These are phyloP conservation scores for Abelmoschus esculentus DNA, from an alignment of 345 rosid genomes.

Conservation along the genomic window DNA sequence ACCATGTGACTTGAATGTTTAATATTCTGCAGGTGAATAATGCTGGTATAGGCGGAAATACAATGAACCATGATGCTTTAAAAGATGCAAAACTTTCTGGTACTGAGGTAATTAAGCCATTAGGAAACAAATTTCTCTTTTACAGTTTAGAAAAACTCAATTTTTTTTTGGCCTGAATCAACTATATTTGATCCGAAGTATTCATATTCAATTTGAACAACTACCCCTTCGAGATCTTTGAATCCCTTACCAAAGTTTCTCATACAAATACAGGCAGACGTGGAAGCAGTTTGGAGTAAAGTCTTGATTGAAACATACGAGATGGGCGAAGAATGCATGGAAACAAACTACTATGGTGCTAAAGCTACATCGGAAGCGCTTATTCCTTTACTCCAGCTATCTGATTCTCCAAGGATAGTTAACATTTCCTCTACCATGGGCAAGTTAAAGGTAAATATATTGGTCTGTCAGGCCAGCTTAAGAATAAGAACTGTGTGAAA, in stretches of 20 bases:
- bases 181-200: no score
- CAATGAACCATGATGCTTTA: conserved; percentile 20
- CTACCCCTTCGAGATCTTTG: not conserved
- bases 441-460: conserved; percentile 17
- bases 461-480: not conserved
- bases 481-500: not conserved
- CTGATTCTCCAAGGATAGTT: conserved; percentile 31
- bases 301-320: conserved; percentile 29
- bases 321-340: conserved; percentile 26
- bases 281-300: conserved; percentile 20
- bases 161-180: not conserved
- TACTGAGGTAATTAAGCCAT: conserved; percentile 19
- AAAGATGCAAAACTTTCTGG: conserved; percentile 8
- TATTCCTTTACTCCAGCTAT: conserved; percentile 27
- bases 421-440: conserved; percentile 21
- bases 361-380: conserved; percentile 39
- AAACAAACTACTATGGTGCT: conserved; percentile 45
- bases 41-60: conserved; percentile 30
- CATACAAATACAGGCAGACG: conserved; percentile 13
- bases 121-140: not conserved
- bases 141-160: not conserved
- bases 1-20: not conserved
- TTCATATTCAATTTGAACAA: no score
- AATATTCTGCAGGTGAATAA: conserved; percentile 35
- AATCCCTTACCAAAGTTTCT: not conserved